Evolutionary conservation across 306 rosid species (phyloP).

Genomic region (Lablab purpureus): DNA sequence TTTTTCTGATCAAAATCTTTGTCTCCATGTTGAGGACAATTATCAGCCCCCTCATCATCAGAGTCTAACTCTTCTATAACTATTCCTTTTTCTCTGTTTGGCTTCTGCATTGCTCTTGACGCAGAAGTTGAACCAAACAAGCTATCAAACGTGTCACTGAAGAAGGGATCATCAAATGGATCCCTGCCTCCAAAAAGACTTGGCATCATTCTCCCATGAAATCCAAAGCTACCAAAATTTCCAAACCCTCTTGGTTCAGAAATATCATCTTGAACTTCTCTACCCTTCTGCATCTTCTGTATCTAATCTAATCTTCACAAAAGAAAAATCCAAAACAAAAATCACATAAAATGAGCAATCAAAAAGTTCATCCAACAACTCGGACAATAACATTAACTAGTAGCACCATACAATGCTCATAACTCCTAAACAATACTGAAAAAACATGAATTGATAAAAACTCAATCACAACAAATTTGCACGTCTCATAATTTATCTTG

Average conservation of each 20-base stretch:
- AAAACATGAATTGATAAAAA: not conserved
- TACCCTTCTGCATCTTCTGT: conserved; percentile 62
- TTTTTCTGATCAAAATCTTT: conserved; percentile 37
- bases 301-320: conserved; percentile 30
- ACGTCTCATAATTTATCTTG: not conserved
- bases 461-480: conserved; percentile 5
- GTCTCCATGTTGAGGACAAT: conserved; percentile 42
- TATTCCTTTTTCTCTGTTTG: conserved; percentile 56
- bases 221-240: conserved; percentile 62
- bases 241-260: conserved; percentile 48
- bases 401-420: not conserved
- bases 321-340: not conserved
- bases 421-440: not conserved
- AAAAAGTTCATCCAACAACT: conserved; percentile 4
- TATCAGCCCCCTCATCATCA: conserved; percentile 59
- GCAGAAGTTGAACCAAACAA: conserved; percentile 48
- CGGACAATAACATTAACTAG: not conserved
- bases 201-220: conserved; percentile 53
- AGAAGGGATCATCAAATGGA: conserved; percentile 89
- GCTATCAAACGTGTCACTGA: conserved; percentile 60
- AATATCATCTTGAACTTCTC: conserved; percentile 48
- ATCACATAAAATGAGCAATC: not conserved
- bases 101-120: conserved; percentile 38
- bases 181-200: conserved; percentile 70
- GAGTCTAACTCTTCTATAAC: conserved; percentile 69